Percentiles rank a stretch among this genome's conserved stretches.
Conservation (phyloP, 208 protist species). For the Trypanosoma theileri region DNA sequence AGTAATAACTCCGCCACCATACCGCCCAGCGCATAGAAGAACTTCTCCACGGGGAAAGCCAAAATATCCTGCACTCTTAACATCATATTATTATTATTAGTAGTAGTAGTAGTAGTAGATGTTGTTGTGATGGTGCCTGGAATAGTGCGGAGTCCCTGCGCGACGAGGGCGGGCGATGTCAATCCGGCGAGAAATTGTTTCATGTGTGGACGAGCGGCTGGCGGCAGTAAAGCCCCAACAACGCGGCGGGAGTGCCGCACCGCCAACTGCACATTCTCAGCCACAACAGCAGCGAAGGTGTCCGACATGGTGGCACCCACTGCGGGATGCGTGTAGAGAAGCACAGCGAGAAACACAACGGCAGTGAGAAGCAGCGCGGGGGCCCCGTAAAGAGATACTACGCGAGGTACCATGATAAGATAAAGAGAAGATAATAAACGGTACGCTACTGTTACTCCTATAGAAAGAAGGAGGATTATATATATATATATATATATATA, state of each 20-base stretch:
- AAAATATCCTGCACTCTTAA: neutral
- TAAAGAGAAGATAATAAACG: neutral
- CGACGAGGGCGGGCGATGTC: slow-evolving; percentile 38
- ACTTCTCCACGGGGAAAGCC: slow-evolving; percentile 51
- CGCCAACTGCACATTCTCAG: neutral
- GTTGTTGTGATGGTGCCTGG: slow-evolving; percentile 14
- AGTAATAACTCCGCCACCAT: slow-evolving; percentile 45
- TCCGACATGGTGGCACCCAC: neutral
- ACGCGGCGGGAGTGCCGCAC: neutral
- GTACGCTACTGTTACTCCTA: neutral
- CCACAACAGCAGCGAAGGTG: neutral
- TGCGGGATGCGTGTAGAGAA: neutral
- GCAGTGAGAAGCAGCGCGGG: neutral
- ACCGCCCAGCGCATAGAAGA: slow-evolving; percentile 52
- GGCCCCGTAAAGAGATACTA: neutral
- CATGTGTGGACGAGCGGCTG: slow-evolving; percentile 7
- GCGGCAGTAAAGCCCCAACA: neutral
- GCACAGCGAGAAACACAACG: neutral
- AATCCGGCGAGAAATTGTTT: slow-evolving; percentile 40
- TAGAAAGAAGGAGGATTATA: neutral
- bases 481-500: too few relatives aligned
- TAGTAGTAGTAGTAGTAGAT: slow-evolving; percentile 1
- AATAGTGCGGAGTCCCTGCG: slow-evolving; percentile 21
- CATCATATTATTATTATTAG: neutral
- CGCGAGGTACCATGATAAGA: neutral